These are phyloP conservation scores for Pinus taeda DNA, from an alignment of 75 land plant genomes.

Conservation along the genomic window DNA sequence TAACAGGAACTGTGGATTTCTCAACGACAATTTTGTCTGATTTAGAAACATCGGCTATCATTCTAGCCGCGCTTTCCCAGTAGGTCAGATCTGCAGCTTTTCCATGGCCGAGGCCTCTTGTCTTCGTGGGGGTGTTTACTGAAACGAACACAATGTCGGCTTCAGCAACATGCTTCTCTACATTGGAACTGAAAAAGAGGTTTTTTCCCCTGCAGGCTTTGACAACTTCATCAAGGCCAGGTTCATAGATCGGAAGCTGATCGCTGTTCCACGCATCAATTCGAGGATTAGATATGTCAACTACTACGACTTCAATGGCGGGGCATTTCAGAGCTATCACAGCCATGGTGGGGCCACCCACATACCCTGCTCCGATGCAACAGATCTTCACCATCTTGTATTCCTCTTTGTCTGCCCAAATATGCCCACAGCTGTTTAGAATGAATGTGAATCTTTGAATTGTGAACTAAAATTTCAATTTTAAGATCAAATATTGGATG, in stretches of 20 bases:
- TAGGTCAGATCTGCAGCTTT: constrained; percentile 87
- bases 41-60: constrained; percentile 85
- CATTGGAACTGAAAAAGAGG: constrained; percentile 71
- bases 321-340: constrained; percentile 88
- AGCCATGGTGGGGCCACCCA: constrained; percentile 94
- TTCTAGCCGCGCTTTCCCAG: constrained; percentile 84
- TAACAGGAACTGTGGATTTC: constrained; percentile 89
- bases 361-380: constrained; percentile 85
- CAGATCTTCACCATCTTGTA: constrained; percentile 67
- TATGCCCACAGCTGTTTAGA: too few species aligned
- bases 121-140: constrained; percentile 91
- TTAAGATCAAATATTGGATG: too few species aligned
- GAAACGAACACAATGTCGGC: constrained; percentile 69
- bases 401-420: too few species aligned
- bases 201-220: constrained; percentile 71
- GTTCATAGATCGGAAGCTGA: constrained; percentile 82
- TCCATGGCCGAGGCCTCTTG: constrained; percentile 85
- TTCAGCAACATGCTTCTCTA: constrained; percentile 64
- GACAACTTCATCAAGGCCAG: constrained; percentile 82
- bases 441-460: too few species aligned
- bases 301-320: constrained; percentile 73
- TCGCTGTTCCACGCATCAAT: constrained; percentile 91
- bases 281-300: constrained; percentile 65
- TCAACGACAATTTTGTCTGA: constrained; percentile 85
- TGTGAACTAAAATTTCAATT: too few species aligned